Base-by-base conservation (phyloP, 2,329 filamentous ascomycete genomes). In the Niveomyces coronatus region DNA sequence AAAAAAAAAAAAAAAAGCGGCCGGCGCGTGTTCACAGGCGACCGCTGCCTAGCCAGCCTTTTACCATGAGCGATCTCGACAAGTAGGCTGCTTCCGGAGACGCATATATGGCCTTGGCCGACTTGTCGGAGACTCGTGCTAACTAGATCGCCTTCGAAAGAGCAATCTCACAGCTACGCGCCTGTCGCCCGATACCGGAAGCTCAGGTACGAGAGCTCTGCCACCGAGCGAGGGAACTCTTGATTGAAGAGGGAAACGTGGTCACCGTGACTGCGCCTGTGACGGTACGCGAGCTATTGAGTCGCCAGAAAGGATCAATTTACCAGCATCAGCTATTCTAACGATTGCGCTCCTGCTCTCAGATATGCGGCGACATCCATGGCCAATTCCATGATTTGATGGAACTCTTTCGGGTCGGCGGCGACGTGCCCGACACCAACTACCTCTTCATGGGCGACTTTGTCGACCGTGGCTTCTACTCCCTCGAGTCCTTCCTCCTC, bases 371-470 rank as follows among this genome's bases (percentile, higher is more conserved):
- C 52, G 89, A 95, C 56, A 95, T 96, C 41, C 89, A 96, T 56
- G 88, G 88, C 49, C 88, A 95, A 59, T 95, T 95, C 55, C 88
- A 95, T 54, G 88, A 95, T 56, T 64, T 95, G 52, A 95, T 95
- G 89, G 89, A 95, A 61, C 76, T 95, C 5, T 95, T 95, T 57
- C 77, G 87, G 37, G 88, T 95, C 4, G 88, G 88, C 44, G 88
- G 88, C 46, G 86, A 94, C 57, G 85, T 93, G 4, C 88, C 88
- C 28, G 89, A 95, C 54, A 95, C 88, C 22, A 94, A 94, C 56
- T 95, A 95, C 60, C 76, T 95, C 4, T 95, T 95, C 64, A 94
- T 95, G 86, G 88, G 89, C 57, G 89, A 98, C 62, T 98, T 95
- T 53, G 89, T 98, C 56, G 89, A 98, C 61, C 85, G 89, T 47